Conservation (phyloP, 345 rosid genomes). For the Eucalyptus regnans region DNA sequence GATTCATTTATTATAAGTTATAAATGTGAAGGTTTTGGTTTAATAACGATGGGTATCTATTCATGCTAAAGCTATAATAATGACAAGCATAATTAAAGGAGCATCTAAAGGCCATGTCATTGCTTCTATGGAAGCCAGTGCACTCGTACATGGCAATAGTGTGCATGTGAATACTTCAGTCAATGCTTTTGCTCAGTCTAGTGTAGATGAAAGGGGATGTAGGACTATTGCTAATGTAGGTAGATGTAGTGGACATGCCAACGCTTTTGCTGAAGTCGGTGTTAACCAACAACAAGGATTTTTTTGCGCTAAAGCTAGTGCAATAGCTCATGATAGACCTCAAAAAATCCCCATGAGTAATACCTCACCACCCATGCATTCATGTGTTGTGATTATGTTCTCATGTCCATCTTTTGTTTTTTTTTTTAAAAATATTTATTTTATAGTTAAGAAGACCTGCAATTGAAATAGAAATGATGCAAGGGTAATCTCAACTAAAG, state of each 20-base stretch:
- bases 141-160: not conserved
- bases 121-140: fast-evolving
- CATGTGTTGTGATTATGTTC: no score
- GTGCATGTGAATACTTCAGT: fast-evolving
- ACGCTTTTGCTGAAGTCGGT: fast-evolving
- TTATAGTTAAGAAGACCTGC: not conserved
- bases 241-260: not conserved
- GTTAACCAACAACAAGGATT: not conserved
- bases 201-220: not conserved
- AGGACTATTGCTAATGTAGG: no score
- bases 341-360: not conserved
- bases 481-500: not conserved
- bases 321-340: not conserved
- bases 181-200: not conserved
- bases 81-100: not conserved
- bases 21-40: not conserved
- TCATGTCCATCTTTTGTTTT: no score
- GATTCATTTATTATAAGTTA: not conserved
- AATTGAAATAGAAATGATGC: not conserved
- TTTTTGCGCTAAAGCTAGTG: not conserved
- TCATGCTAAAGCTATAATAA: not conserved
- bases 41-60: not conserved
- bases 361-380: not conserved
- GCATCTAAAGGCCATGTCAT: not conserved
- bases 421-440: no score